phyloP scores from a whole-genome alignment of 495 filamentous ascomycete species.

The Trichoderma asperelloides region DNA sequence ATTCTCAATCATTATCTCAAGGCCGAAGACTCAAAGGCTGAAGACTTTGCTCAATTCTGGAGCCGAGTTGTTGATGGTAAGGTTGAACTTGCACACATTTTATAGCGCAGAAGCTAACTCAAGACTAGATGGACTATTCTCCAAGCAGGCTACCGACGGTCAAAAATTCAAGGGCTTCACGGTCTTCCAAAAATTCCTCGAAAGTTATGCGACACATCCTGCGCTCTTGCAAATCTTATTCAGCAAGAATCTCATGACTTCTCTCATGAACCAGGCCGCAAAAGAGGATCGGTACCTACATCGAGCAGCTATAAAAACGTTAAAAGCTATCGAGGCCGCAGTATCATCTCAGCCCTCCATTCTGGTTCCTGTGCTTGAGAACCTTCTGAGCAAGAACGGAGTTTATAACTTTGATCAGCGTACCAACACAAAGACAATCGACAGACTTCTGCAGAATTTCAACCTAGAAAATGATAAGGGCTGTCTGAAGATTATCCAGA shows the following conservation, averaged over 20 bases:
- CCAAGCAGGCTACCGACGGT: slow-evolving; percentile 67
- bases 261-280: slow-evolving; percentile 75
- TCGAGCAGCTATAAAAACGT: slow-evolving; percentile 61
- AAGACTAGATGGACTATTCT: slow-evolving; percentile 65
- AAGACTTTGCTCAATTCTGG: slow-evolving; percentile 75
- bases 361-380: slow-evolving; percentile 49
- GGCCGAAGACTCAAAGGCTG: slow-evolving; percentile 22
- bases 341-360: slow-evolving; percentile 55
- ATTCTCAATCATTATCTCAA: slow-evolving; percentile 48
- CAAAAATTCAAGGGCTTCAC: slow-evolving; percentile 88
- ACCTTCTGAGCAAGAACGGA: slow-evolving; percentile 59
- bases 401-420: slow-evolving; percentile 73
- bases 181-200: slow-evolving; percentile 66
- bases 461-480: slow-evolving; percentile 41
- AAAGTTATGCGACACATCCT: slow-evolving; percentile 28
- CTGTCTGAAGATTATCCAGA: slow-evolving; percentile 30
- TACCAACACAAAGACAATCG: slow-evolving; percentile 83
- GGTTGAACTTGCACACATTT: slow-evolving; percentile 19
- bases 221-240: slow-evolving; percentile 46
- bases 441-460: slow-evolving; percentile 58
- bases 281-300: slow-evolving; percentile 81
- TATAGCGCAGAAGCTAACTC: slow-evolving; percentile 17
- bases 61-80: slow-evolving; percentile 76
- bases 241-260: slow-evolving; percentile 72
- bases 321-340: slow-evolving; percentile 58